A percentile compares a stretch with the other conserved stretches of the same genome.
Evolutionary conservation across 208 protist species (phyloP).

Genomic region (Acanthamoeba culbertsoni): DNA sequence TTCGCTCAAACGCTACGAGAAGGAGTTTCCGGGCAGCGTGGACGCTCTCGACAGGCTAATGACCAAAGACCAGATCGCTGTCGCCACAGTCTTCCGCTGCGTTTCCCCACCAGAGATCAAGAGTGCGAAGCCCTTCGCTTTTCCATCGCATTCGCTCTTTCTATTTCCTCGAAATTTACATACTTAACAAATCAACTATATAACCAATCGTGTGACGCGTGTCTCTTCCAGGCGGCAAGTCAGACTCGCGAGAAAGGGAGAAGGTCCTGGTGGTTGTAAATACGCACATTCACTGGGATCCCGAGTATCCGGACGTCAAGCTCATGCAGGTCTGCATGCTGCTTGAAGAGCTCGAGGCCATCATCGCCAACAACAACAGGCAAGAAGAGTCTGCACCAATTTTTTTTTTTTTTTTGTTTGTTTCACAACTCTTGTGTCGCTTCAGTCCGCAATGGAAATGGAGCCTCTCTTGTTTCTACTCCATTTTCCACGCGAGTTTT

Average conservation of each 20-base stretch:
- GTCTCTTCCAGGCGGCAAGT: not conserved
- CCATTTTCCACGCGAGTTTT: too few relatives aligned
- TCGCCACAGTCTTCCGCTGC: slow-evolving; percentile 52
- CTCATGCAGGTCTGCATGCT: slow-evolving; percentile 71
- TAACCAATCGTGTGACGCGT: not conserved
- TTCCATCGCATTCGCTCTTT: not conserved
- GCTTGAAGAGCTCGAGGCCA: slow-evolving; percentile 61
- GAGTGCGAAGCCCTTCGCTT: not conserved
- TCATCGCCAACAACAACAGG: not conserved
- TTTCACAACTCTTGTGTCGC: not conserved
- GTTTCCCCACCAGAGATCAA: not conserved
- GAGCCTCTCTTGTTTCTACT: too few relatives aligned
- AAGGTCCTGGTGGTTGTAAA: slow-evolving; percentile 64
- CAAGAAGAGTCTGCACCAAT: not conserved
- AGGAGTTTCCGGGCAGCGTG: not conserved
- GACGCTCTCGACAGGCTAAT: slow-evolving; percentile 70
- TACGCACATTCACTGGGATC: slow-evolving; percentile 77
- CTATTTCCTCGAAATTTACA: not conserved
- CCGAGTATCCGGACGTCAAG: slow-evolving; percentile 75
- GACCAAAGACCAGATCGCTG: slow-evolving; percentile 73
- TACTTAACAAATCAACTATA: too few relatives aligned
- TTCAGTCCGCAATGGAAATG: too few relatives aligned
- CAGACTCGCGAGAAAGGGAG: not conserved
- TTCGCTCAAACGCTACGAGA: slow-evolving; percentile 42
- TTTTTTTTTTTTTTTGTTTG: not conserved